Base-by-base conservation (phyloP, 2,329 filamentous ascomycete species). In the Colletotrichum australisinense region DNA sequence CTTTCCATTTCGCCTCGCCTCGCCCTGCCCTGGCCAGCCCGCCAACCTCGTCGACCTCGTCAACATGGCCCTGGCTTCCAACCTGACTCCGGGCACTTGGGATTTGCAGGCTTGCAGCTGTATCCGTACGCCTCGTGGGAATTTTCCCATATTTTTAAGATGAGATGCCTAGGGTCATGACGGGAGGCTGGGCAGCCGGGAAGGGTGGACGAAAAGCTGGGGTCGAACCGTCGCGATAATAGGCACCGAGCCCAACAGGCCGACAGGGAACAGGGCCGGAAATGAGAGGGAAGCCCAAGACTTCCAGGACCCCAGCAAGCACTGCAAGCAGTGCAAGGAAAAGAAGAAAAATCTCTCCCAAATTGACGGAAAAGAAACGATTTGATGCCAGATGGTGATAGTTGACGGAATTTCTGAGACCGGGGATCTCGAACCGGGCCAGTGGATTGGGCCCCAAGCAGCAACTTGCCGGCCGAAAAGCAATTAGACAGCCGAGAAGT, bases 21-120 rank as follows among this genome's bases (percentile, higher is more conserved):
- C 58, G 11, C 28, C 22, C 30, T 69, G 65, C 69, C 67, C 22
- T 28, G 52, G 52, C 46, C 4, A 19, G 4, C 35, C 35, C 12
- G 38, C 38, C 38, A 42, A 42, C 38, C 52, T 69, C 19, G 53
- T 42, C 42, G 38, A 53, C 35, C 52, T 69, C n/a, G 53, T 42
- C 42, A 55, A 53, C 52, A 55, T 55, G 19, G 19, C 42, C 42
- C 3, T 49, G 42, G 42, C 42, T 49, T 49, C 60, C 62, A n/a
- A 68, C 60, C 28, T 69, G 67, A 65, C 70, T 73, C 70, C 67
- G 67, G 67, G 60, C 67, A 53, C 16, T 26, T 70, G 70, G 70
- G 32, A 72, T 28, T 19, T 26, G 42, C 30, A 63, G 66, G 67
- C 55, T 26, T 35, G 24, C 60, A 58, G 42, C 42, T n/a, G 42